Percentiles rank a stretch among this genome's conserved stretches.
phyloP scores from a whole-genome alignment of 2,329 filamentous ascomycete genomes.

The Thelonectria discophora region DNA sequence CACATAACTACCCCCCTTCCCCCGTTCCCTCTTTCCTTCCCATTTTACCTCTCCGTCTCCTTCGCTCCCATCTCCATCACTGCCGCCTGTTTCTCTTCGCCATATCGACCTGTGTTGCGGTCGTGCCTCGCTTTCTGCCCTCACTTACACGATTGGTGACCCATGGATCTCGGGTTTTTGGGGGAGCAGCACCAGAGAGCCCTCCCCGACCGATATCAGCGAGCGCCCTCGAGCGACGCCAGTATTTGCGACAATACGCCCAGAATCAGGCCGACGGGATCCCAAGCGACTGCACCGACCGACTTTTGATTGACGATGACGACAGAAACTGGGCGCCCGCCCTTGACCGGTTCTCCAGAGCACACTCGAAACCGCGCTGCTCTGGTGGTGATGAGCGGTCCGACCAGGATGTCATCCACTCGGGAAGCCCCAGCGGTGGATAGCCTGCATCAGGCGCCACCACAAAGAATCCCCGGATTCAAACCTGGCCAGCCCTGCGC shows the following conservation, averaged over 20 bases:
- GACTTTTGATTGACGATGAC: conserved; percentile 27
- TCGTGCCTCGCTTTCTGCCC: conserved; percentile 30
- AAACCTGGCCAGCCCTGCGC: conserved; percentile 40
- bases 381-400: conserved; percentile 42
- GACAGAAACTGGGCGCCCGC: conserved; percentile 25
- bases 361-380: conserved; percentile 39
- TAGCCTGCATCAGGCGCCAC: conserved; percentile 44
- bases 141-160: conserved; percentile 40
- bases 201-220: conserved; percentile 30
- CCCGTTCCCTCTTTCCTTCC: conserved; percentile 45
- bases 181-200: conserved; percentile 21
- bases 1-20: conserved; percentile 51
- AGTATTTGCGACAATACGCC: conserved; percentile 19
- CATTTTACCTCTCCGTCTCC: conserved; percentile 38
- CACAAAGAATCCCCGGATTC: conserved; percentile 42
- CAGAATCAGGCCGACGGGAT: conserved; percentile 5
- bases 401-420: conserved; percentile 45
- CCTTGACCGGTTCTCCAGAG: conserved; percentile 36
- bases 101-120: conserved; percentile 34
- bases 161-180: conserved; percentile 34
- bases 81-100: conserved; percentile 15
- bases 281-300: conserved; percentile 9
- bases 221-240: conserved; percentile 17
- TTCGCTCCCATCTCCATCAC: conserved; percentile 31
- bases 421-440: conserved; percentile 44